These are phyloP conservation scores for Eimeria sp. DNA, from an alignment of 169 alveolate genomes.

Conservation along the genomic window DNA sequence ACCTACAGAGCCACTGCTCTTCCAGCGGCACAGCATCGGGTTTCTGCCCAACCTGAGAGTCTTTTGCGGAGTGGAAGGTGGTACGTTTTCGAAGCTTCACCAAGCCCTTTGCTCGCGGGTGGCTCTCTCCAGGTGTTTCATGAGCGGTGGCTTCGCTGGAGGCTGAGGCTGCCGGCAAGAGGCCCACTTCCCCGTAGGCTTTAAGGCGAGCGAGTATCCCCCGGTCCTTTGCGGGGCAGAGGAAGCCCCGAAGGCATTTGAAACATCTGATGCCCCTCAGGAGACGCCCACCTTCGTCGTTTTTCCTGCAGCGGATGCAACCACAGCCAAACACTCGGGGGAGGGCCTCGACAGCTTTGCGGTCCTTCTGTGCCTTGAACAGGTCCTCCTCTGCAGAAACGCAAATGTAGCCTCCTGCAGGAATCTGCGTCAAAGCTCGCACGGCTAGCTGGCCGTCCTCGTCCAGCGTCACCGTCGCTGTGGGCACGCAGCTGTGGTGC, in stretches of 20 bases:
- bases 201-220: constrained; percentile 81
- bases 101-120: not conserved
- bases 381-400: constrained; percentile 90
- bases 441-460: constrained; percentile 90
- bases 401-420: constrained; percentile 90
- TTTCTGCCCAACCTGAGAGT: not conserved
- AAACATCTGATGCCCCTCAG: constrained; percentile 90
- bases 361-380: constrained; percentile 89
- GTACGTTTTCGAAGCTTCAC: not conserved
- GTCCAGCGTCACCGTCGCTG: constrained; percentile 88
- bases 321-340: constrained; percentile 89
- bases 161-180: not conserved
- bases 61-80: not conserved
- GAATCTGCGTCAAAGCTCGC: constrained; percentile 91
- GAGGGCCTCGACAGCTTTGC: constrained; percentile 85
- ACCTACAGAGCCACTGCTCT: constrained; percentile 89
- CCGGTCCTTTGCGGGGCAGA: constrained; percentile 82
- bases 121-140: not conserved
- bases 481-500: constrained; percentile 93
- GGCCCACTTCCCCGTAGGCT: constrained; percentile 67
- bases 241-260: constrained; percentile 88
- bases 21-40: not conserved
- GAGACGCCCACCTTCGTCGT: constrained; percentile 87
- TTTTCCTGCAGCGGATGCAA: constrained; percentile 90
- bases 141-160: not conserved